Evolutionary conservation across 148 eudicot genomes (phyloP).

Genomic region (Oxyria digyna): DNA sequence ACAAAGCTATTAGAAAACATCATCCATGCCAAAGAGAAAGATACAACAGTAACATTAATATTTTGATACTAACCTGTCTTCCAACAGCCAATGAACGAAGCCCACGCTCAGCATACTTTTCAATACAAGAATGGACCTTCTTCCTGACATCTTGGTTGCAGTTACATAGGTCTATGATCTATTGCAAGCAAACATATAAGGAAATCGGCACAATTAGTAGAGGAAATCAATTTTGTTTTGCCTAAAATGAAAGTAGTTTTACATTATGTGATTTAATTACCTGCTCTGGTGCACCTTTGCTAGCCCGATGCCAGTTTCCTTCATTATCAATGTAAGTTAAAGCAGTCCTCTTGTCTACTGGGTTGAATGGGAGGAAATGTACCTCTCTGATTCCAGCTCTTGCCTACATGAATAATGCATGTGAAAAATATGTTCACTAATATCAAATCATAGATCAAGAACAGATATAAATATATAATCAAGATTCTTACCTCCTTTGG

Average conservation of each 20-base stretch:
- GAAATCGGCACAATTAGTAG: neutral
- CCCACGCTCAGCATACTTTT: conserved; percentile 89
- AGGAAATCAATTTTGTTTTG: neutral
- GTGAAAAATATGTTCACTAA: neutral
- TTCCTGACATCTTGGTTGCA: conserved; percentile 76
- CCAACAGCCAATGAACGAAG: conserved; percentile 84
- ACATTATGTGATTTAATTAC: conserved; percentile 14
- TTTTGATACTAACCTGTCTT: conserved; percentile 42
- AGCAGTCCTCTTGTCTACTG: conserved; percentile 79
- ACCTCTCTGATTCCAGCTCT: conserved; percentile 69
- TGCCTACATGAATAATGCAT: conserved; percentile 28
- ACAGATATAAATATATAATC: neutral
- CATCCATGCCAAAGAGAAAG: neutral
- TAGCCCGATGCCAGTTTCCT: conserved; percentile 63
- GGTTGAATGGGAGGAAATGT: conserved; percentile 76
- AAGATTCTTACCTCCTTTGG: conserved; percentile 99
- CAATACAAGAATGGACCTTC: conserved; percentile 70
- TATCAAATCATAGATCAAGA: neutral
- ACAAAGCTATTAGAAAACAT: neutral
- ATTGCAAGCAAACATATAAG: conserved; percentile 6
- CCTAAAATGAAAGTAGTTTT: neutral
- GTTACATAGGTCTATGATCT: conserved; percentile 80
- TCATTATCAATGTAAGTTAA: conserved; percentile 55
- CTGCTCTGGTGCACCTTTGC: conserved; percentile 91
- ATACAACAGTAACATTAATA: neutral